Evolutionary conservation across 2,329 filamentous ascomycete genomes (phyloP).

Genomic region (Aspergillus japonicus): DNA sequence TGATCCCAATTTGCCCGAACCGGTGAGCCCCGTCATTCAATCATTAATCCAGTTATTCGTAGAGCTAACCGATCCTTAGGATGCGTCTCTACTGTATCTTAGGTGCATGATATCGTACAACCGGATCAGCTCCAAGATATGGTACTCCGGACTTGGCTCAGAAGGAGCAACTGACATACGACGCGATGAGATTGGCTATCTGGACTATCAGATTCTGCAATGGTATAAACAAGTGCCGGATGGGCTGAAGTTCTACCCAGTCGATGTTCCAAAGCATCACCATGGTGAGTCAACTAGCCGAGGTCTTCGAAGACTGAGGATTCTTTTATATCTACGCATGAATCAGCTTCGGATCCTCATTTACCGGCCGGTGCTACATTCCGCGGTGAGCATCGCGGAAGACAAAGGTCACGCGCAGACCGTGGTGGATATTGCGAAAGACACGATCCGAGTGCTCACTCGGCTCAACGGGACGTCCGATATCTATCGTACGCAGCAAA

Average conservation of each 20-base stretch:
- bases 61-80: slow-evolving; percentile 29
- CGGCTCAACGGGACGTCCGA: slow-evolving; percentile 62
- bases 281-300: slow-evolving; percentile 57
- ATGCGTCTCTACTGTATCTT: slow-evolving; percentile 63
- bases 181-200: slow-evolving; percentile 71
- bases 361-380: slow-evolving; percentile 83
- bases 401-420: slow-evolving; percentile 72
- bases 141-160: slow-evolving; percentile 72
- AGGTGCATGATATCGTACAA: slow-evolving; percentile 84
- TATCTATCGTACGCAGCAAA: slow-evolving; percentile 63
- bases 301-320: slow-evolving; percentile 69
- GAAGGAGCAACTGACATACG: slow-evolving; percentile 66
- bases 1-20: slow-evolving; percentile 73
- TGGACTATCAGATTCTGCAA: slow-evolving; percentile 79
- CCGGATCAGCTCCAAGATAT: slow-evolving; percentile 79
- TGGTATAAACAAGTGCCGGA: slow-evolving; percentile 78
- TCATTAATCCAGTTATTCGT: background rate
- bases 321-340: slow-evolving; percentile 80
- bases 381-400: slow-evolving; percentile 75
- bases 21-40: slow-evolving; percentile 52
- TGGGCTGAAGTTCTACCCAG: slow-evolving; percentile 61
- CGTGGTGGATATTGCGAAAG: slow-evolving; percentile 64
- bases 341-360: slow-evolving; percentile 91
- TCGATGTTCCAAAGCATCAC: slow-evolving; percentile 48
- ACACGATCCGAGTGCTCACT: slow-evolving; percentile 61